Evolutionary conservation across 345 rosid species (phyloP), one percentile per base, ranked within the genome.

Genomic region (Excoecaria cochinchinensis): DNA sequence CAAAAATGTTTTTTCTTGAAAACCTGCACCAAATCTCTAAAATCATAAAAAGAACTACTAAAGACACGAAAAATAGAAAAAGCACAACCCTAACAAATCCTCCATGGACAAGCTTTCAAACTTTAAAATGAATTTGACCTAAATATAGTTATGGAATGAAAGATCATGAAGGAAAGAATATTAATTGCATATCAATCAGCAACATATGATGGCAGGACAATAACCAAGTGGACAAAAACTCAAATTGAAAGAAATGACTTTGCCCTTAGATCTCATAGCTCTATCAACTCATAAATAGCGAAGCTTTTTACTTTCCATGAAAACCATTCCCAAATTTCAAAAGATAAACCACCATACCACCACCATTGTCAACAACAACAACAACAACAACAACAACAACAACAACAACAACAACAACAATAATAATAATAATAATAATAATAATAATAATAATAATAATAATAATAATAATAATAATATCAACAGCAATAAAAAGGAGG

Each of bases 261-360:
- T 17, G 69, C 71, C 71, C 82, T 65, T 78, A 75, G 82, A 70
- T 70, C 67, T 57, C 60, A 36, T 40, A 58, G 24, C 58, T 16
- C 0, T 25, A 14, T 11, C 71, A 74, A 39, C 6, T 68, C 78
- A 69, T 62, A 36, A n/a, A n/a, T n/a, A n/a, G 40, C 38, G 57
- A 46, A 71, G 42, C 24, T n/a, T 62, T 25, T 52, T 52, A 12
- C 70, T 64, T 79, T 71, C 8, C 82, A 71, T 6, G 40, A 68
- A 36, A 51, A 79, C 44, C 82, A 75, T 61, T 36, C 57, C 67
- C 61, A 69, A 25, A 44, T 79, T 58, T 64, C 64, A 51, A 59
- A 17, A 46, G 55, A 66, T 68, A 13, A 25, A 39, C 73, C 10
- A 50, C 11, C 53, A 50, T 31, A 47, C 74, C 22, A 39, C 56